A percentile compares a stretch with the other conserved stretches of the same genome.
phyloP scores from a whole-genome alignment of 257 asterid genomes.

The Anisodus tanguticus region DNA sequence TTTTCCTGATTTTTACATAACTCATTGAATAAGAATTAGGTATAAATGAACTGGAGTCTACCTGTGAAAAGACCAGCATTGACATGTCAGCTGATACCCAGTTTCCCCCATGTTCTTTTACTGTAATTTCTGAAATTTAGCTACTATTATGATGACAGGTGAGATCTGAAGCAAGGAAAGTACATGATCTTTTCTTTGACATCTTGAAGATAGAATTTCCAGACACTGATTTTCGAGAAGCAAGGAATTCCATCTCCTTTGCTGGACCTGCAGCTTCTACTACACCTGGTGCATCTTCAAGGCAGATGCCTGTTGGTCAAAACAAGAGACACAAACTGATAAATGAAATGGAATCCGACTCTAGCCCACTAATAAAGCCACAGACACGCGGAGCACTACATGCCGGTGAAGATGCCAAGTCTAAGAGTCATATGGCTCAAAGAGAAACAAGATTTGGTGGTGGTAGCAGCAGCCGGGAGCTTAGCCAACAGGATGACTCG shows the following conservation, averaged over 20 bases:
- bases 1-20: background rate
- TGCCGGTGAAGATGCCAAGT: conserved; percentile 52
- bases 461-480: conserved; percentile 53
- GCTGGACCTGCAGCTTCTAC: conserved; percentile 49
- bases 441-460: conserved; percentile 55
- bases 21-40: background rate
- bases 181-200: conserved; percentile 96
- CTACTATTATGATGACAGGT: conserved; percentile 57
- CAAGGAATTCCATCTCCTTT: conserved; percentile 71
- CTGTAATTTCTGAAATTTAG: conserved; percentile 20
- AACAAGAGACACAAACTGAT: conserved; percentile 62
- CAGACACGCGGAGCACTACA: conserved; percentile 58
- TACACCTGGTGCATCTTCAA: conserved; percentile 62
- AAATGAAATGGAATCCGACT: conserved; percentile 62
- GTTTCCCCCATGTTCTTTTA: conserved; percentile 2
- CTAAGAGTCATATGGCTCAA: conserved; percentile 47
- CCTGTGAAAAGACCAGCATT: conserved; percentile 4
- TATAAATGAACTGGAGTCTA: background rate
- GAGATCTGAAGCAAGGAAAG: conserved; percentile 87
- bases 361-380: conserved; percentile 62
- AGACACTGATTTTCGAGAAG: conserved; percentile 83
- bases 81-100: conserved; percentile 12
- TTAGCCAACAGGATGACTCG: conserved; percentile 41
- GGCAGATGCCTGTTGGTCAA: conserved; percentile 54
- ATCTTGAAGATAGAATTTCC: conserved; percentile 80